Base-by-base conservation (phyloP, 345 rosid genomes). In the Sisymbrium irio region DNA sequence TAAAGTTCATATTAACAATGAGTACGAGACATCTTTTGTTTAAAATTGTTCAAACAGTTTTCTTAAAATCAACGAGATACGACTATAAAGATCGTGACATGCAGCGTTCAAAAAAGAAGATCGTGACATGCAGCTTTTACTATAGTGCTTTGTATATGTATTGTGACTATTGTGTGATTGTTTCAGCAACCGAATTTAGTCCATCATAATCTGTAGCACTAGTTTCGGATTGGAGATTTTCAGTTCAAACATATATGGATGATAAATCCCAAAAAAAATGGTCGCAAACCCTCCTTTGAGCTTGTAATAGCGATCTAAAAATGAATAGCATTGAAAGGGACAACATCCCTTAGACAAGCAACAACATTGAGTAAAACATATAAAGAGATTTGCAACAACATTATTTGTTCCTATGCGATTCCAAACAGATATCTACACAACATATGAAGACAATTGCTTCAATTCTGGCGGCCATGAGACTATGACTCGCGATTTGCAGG, bases 341-440 rank as follows among this genome's bases (percentile, higher is more conserved):
- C 20, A 57, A 33, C 47, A 70, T 70, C 13, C 40, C 3, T 4
- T 35, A n/a, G 22, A 51, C 27, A 51, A 11, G 45, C 13, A n/a
- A 69, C 40, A 71, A 39, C 53, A 47, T 33, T 35, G 19, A 42
- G 15, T 41, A 56, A 30, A 36, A 59, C 67, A 46, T 58, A 5
- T 37, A 36, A 71, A 60, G 68, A 71, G 33, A 71, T 28, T 18
- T 71, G 54, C 54, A 62, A 39, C 62, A 37, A 72, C 69, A 19
- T 18, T 2, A 27, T 51, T 17, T 22, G 57, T 73, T 44, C 54
- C 15, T 62, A 25, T 49, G 54, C 17, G 12, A 54, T 39, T 18
- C 49, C 11, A 47, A 36, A 47, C 66, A 44, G 57, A 35, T 57
- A 74, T 65, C 17, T 74, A 66, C 67, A 66, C 59, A 57, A 18